phyloP scores from a whole-genome alignment of 129 eudicot species.

The Scalesia atractyloides region DNA sequence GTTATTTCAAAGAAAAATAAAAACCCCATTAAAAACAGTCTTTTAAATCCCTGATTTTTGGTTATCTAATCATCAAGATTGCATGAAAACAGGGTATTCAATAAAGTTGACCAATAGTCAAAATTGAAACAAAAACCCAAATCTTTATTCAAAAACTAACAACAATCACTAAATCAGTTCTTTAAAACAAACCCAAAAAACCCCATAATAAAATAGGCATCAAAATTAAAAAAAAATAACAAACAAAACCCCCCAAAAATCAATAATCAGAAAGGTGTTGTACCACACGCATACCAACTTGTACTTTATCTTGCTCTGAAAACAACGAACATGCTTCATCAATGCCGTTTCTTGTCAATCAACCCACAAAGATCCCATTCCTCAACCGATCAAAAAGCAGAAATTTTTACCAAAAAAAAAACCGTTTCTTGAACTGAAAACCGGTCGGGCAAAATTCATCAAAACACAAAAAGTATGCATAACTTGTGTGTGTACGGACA shows the following conservation, averaged over 20 bases:
- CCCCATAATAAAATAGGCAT: slow-evolving; percentile 2
- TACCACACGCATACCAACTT: slow-evolving; percentile 28
- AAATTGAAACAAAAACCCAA: slow-evolving; percentile 8
- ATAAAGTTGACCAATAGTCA: slow-evolving; percentile 27
- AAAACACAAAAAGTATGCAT: not conserved
- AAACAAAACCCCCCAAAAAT: slow-evolving; percentile 16
- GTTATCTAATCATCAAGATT: not conserved
- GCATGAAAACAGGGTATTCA: not conserved
- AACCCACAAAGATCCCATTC: slow-evolving; percentile 37
- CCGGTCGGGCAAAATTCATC: slow-evolving; percentile 17
- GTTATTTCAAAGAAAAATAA: no score
- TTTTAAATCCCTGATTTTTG: not conserved
- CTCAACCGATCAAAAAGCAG: slow-evolving; percentile 35
- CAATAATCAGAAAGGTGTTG: slow-evolving; percentile 15
- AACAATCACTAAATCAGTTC: not conserved
- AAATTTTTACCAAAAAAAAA: slow-evolving; percentile 18
- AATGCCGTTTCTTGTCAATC: slow-evolving; percentile 29
- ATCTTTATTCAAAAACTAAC: slow-evolving; percentile 6
- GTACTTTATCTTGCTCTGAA: slow-evolving; percentile 28
- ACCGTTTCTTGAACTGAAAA: slow-evolving; percentile 30
- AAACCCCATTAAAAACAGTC: not conserved
- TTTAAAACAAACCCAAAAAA: slow-evolving; percentile 18
- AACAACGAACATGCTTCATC: slow-evolving; percentile 32
- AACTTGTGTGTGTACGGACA: slow-evolving; percentile 23
- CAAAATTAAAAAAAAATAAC: slow-evolving; percentile 1